Base-by-base conservation (phyloP, 306 rosid species). In the Neltuma alba region DNA sequence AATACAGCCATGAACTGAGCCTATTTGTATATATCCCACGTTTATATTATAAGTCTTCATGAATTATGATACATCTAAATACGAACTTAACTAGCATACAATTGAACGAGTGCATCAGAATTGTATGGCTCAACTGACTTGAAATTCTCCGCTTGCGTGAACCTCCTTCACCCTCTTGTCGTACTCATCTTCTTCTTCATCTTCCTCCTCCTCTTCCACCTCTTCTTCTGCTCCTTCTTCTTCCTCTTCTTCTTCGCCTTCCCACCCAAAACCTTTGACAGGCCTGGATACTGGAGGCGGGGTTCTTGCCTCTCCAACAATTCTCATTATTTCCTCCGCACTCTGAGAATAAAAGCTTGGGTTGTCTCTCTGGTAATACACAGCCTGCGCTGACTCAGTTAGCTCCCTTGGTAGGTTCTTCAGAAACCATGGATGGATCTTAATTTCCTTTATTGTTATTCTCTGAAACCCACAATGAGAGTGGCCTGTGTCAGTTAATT, bases 341-440 rank as follows among this genome's bases (percentile, higher is more conserved):
- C 86, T 90, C 72, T 90, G 97, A 62, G 85, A 79, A 38, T 94
- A 86, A 72, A 86, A 92, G 84, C 90, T 87, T 47, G 90, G 94
- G 73, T 84, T 90, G 72, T 83, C 89, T 83, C 92, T 86, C 71
- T 89, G 91, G 88, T 90, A 90, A 76, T 90, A 90, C 11, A 67
- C 38, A 34, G 88, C 86, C 84, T 92, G 97, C 75, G 93, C 85
- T 11, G 94, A 79, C 62, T 92, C 94, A 25, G 89, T 90, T 36
- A 92, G 87, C 79, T 92, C 97, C 82, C 94, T 90, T 18, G 97
- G 97, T 69, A 92, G 80, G 76, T 92, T 92, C 93, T 92, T 92
- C 50, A 92, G 33, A 74, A 90, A 90, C 97, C 97, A 92, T 3
- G 97, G 97, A 63, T 92, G 97, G 85, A 64, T 88, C 85, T 88